Conservation (phyloP, 352 stramenopile genomes). For the Phytophthora quininea region DNA sequence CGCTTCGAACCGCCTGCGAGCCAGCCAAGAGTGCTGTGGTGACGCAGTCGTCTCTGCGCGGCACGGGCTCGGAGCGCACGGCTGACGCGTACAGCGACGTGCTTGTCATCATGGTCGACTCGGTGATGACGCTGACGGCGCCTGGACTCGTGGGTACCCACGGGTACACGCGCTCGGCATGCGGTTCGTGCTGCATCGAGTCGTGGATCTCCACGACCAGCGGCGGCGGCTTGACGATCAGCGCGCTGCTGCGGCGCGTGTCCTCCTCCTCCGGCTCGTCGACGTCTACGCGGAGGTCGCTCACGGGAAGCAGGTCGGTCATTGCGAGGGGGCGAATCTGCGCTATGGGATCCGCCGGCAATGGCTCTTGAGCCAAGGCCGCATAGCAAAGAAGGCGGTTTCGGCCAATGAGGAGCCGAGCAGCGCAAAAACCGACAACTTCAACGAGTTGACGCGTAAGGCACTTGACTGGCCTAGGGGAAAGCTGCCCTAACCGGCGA, state of each 20-base stretch:
- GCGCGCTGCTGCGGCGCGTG: slow-evolving; percentile 17
- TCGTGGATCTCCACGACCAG: slow-evolving; percentile 10
- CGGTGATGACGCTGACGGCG: slow-evolving; percentile 20
- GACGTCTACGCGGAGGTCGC: slow-evolving; percentile 19
- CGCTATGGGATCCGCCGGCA: neutral
- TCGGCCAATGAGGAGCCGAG: neutral
- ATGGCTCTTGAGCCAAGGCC: neutral
- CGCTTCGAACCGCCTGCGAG: slow-evolving; percentile 6
- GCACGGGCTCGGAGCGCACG: slow-evolving; percentile 23
- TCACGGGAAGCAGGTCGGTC: slow-evolving; percentile 27
- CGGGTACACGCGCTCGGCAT: slow-evolving; percentile 34
- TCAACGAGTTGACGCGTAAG: neutral
- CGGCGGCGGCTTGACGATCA: slow-evolving; percentile 35
- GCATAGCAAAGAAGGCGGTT: neutral
- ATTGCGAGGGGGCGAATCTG: slow-evolving; percentile 19
- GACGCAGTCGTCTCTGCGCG: slow-evolving; percentile 23
- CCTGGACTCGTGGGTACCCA: slow-evolving; percentile 23
- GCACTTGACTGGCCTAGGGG: neutral
- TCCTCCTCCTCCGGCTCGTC: slow-evolving; percentile 48
- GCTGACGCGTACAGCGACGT: slow-evolving; percentile 21
- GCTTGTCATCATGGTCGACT: slow-evolving; percentile 26
- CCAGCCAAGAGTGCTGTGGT: slow-evolving; percentile 30
- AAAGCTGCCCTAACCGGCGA: neutral
- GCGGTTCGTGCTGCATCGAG: slow-evolving; percentile 17
- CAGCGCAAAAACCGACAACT: neutral